phyloP scores from a whole-genome alignment of 2,329 filamentous ascomycete genomes.

The Chaetomium globosum region DNA sequence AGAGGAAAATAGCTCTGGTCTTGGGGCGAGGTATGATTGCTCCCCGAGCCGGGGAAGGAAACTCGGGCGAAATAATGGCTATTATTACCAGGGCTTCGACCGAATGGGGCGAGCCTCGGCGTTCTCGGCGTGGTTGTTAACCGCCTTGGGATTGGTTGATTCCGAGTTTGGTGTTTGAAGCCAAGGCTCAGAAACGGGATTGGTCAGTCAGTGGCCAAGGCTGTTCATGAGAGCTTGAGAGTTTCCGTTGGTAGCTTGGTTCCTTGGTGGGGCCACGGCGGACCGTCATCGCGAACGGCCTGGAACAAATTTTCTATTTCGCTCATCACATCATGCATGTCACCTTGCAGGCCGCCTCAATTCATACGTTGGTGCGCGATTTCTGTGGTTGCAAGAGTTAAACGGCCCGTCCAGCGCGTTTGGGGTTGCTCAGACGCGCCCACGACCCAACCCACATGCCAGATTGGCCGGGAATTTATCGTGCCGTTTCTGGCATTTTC shows the following conservation, averaged over 20 bases:
- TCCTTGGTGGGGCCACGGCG: too few relatives aligned
- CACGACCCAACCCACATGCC: background rate
- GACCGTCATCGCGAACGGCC: background rate
- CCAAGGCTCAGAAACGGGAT: background rate
- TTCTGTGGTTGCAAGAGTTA: conserved; percentile 8
- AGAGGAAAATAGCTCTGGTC: too few relatives aligned
- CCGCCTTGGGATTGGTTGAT: conserved; percentile 6
- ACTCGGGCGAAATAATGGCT: too few relatives aligned
- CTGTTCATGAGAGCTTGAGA: background rate
- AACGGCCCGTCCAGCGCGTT: background rate
- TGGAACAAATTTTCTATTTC: conserved; percentile 4
- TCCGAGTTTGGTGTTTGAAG: background rate
- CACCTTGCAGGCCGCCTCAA: conserved; percentile 5
- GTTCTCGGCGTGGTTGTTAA: background rate
- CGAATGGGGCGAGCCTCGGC: background rate
- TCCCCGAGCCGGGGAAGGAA: too few relatives aligned
- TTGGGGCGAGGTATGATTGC: too few relatives aligned
- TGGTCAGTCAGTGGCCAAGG: background rate
- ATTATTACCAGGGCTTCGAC: background rate
- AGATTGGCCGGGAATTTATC: conserved; percentile 23
- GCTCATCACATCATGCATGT: conserved; percentile 17
- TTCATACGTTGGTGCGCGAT: conserved; percentile 18
- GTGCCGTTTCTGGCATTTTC: conserved; percentile 15
- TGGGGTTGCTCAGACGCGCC: conserved; percentile 1
- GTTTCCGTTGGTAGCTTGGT: too few relatives aligned